Percentiles rank a stretch among this genome's conserved stretches.
Evolutionary conservation across 2,329 filamentous ascomycete genomes (phyloP).

Genomic region (Trichoderma aggressivum): DNA sequence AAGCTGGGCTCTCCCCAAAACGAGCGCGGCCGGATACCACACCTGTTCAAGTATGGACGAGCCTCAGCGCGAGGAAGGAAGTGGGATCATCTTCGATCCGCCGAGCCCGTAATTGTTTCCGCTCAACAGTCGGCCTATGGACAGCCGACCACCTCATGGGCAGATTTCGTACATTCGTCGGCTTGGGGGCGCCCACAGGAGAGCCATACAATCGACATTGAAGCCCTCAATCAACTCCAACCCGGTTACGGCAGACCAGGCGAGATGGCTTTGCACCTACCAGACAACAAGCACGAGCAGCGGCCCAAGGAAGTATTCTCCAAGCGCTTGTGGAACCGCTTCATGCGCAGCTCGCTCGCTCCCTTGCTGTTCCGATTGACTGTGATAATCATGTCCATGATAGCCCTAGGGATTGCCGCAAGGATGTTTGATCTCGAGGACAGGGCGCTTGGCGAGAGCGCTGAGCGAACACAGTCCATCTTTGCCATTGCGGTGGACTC

Average conservation of each 20-base stretch:
- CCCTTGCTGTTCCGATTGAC: conserved; percentile 79
- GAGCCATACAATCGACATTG: conserved; percentile 46
- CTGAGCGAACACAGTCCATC: conserved; percentile 71
- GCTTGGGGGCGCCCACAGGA: conserved; percentile 49
- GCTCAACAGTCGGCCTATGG: conserved; percentile 41
- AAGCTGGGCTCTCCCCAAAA: conserved; percentile 34
- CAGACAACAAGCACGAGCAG: conserved; percentile 29
- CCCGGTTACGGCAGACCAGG: conserved; percentile 44
- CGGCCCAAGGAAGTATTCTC: conserved; percentile 36
- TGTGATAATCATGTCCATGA: conserved; percentile 77
- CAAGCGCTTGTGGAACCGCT: conserved; percentile 61
- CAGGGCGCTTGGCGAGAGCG: conserved; percentile 37
- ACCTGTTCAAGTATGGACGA: conserved; percentile 47
- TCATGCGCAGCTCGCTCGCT: conserved; percentile 79
- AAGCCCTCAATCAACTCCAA: conserved; percentile 45
- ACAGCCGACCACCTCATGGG: conserved; percentile 47
- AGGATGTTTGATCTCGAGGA: conserved; percentile 66
- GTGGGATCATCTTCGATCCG: conserved; percentile 59
- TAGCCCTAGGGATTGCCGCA: conserved; percentile 74
- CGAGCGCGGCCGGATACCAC: conserved; percentile 39
- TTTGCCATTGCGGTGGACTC: conserved; percentile 89
- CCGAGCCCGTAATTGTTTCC: conserved; percentile 58
- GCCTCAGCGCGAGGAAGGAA: conserved; percentile 46
- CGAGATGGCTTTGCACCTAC: conserved; percentile 31
- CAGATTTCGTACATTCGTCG: conserved; percentile 52